Evolutionary conservation across 306 rosid genomes (phyloP).

Genomic region (Fragaria vesca): DNA sequence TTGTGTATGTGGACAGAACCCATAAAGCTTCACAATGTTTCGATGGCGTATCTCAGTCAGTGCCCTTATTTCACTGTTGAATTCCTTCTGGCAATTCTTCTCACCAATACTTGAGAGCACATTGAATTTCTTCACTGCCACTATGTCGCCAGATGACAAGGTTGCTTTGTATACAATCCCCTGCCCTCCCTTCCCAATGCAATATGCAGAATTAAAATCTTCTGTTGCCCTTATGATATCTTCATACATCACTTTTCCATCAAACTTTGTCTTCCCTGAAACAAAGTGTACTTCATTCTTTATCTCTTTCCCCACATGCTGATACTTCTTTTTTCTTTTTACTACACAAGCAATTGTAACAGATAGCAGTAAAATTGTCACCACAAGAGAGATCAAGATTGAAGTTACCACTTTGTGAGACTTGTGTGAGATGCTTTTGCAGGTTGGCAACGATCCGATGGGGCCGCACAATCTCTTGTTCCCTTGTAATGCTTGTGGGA

Average conservation of each 20-base stretch:
- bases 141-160: not conserved
- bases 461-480: not conserved
- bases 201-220: slow-evolving; percentile 7
- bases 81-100: not conserved
- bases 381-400: not conserved
- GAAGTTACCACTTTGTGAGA: not conserved
- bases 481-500: not conserved
- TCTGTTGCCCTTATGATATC: slow-evolving; percentile 12
- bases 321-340: not conserved
- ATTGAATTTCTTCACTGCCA: slow-evolving; percentile 22
- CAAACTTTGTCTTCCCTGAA: too few species aligned
- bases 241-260: not conserved
- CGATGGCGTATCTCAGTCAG: slow-evolving; percentile 16
- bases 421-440: not conserved
- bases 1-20: slow-evolving; percentile 8
- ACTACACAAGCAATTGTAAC: too few species aligned
- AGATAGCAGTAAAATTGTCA: too few species aligned
- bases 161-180: slow-evolving; percentile 17
- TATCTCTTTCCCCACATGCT: too few species aligned
- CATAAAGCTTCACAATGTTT: slow-evolving; percentile 23
- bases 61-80: slow-evolving; percentile 19
- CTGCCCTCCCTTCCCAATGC: slow-evolving; percentile 19
- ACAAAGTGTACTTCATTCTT: too few species aligned
- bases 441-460: not conserved
- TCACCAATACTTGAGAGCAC: not conserved